A percentile compares a stretch with the other conserved stretches of the same genome.
These are phyloP conservation scores for Penicillium palitans DNA, from an alignment of 2,329 filamentous ascomycete genomes.

Conservation along the genomic window DNA sequence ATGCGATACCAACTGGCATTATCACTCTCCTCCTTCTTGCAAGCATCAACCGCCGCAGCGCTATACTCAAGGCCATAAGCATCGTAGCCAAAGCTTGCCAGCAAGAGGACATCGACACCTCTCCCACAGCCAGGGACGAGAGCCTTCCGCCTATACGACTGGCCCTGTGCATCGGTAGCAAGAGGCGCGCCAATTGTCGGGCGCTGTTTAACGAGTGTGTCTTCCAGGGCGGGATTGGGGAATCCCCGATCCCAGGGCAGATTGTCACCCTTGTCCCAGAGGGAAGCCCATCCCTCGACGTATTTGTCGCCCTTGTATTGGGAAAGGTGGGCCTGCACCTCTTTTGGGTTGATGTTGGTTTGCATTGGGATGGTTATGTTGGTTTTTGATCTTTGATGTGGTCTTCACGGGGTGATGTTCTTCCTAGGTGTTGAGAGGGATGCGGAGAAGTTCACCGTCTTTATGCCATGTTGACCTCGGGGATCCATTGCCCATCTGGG, in stretches of 20 bases:
- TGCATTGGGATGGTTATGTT: constrained; percentile 16
- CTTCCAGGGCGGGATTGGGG: constrained; percentile 60
- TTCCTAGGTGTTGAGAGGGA: neutral
- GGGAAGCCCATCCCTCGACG: constrained; percentile 53
- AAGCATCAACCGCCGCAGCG: constrained; percentile 46
- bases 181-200: constrained; percentile 41
- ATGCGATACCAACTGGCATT: constrained; percentile 39
- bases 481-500: neutral
- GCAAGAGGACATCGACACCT: constrained; percentile 76
- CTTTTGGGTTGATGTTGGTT: constrained; percentile 21
- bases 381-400: neutral
- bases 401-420: neutral
- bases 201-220: constrained; percentile 48
- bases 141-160: constrained; percentile 52
- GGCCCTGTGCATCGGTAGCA: constrained; percentile 22
- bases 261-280: constrained; percentile 56
- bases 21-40: constrained; percentile 37
- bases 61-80: constrained; percentile 72
- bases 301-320: constrained; percentile 45
- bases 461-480: constrained; percentile 5
- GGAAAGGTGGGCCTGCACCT: constrained; percentile 45
- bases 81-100: constrained; percentile 75
- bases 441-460: constrained; percentile 13
- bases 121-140: constrained; percentile 80
- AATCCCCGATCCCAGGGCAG: constrained; percentile 61